Evolutionary conservation across 306 rosid genomes (phyloP).

Genomic region (Citrullus amarus): DNA sequence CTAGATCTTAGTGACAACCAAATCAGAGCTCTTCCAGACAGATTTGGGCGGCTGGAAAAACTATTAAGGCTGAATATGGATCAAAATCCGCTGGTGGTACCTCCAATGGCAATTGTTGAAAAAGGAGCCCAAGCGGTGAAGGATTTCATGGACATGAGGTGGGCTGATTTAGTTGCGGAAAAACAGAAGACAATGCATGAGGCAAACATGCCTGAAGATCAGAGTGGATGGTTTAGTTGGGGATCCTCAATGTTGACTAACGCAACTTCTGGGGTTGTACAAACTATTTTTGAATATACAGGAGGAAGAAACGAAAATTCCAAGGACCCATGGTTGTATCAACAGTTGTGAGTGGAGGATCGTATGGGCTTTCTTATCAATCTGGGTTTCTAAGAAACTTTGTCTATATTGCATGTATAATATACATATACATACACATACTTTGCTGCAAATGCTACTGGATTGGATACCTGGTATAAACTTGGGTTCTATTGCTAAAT

Average conservation of each 20-base stretch:
- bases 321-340: slow-evolving; percentile 50
- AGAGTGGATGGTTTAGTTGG: slow-evolving; percentile 61
- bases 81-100: slow-evolving; percentile 66
- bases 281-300: slow-evolving; percentile 23
- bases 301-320: slow-evolving; percentile 24
- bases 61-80: slow-evolving; percentile 69
- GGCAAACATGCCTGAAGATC: slow-evolving; percentile 25
- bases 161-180: slow-evolving; percentile 58
- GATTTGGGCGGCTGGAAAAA: slow-evolving; percentile 73
- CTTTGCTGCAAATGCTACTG: background rate
- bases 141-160: slow-evolving; percentile 68
- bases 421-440: too few relatives aligned
- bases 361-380: background rate
- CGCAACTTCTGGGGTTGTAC: slow-evolving; percentile 23
- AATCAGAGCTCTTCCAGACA: slow-evolving; percentile 64
- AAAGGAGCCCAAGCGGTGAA: slow-evolving; percentile 64
- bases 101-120: slow-evolving; percentile 47
- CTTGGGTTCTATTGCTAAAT: background rate
- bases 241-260: slow-evolving; percentile 66
- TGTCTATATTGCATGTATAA: background rate
- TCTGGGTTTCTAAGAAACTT: background rate
- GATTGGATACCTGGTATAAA: background rate
- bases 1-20: slow-evolving; percentile 91
- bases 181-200: slow-evolving; percentile 45
- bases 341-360: slow-evolving; percentile 37